Base-by-base conservation (phyloP, 2,329 filamentous ascomycete species). In the Neonectria faginata region DNA sequence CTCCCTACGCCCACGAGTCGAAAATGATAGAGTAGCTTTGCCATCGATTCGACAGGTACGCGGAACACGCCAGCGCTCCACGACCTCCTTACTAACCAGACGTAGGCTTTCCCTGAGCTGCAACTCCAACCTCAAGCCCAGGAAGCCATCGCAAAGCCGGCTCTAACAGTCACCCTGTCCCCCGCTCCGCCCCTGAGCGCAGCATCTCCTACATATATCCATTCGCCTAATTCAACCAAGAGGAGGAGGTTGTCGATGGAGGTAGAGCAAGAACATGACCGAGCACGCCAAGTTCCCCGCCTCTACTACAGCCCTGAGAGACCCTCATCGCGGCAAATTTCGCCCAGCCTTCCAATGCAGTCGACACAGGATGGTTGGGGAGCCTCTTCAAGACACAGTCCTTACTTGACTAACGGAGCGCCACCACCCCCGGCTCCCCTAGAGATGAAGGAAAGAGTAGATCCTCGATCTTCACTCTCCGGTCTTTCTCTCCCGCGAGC, bases 31-130 rank as follows among this genome's bases (percentile, higher is more conserved):
- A 62, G 73, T 84, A 31, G 79, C 80, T 39, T 77, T 88, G 22
- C 85, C 85, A 20, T 83, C 85, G 1, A 86, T 88, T 54, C 80
- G 83, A 68, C 82, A 86, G 82, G 85, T 86, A 82, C 60, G 73
- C 20, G 25, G 5, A n/a, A 36, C n/a, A 47, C 51, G 41, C 42
- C 44, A 25, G 55, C 5, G 20, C 45, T 33, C 31, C 9, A 44
- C 8, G 29, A 36, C 27, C 8, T 22, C 44, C 50, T 50, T 29
- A 39, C 74, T 78, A 65, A 79, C 61, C 41, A n/a, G n/a, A 20
- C 22, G 1, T 67, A 84, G 83, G 76, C 79, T 50, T 80, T 86
- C 58, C 83, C 84, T 18, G 83, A 86, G 52, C 74, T 85, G 25
- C 58, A 72, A 73, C 69, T 75, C 72, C 62, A 78, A 68, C 55